phyloP scores from a whole-genome alignment of 108 stramenopile species.

The Cyclotella sp. region DNA sequence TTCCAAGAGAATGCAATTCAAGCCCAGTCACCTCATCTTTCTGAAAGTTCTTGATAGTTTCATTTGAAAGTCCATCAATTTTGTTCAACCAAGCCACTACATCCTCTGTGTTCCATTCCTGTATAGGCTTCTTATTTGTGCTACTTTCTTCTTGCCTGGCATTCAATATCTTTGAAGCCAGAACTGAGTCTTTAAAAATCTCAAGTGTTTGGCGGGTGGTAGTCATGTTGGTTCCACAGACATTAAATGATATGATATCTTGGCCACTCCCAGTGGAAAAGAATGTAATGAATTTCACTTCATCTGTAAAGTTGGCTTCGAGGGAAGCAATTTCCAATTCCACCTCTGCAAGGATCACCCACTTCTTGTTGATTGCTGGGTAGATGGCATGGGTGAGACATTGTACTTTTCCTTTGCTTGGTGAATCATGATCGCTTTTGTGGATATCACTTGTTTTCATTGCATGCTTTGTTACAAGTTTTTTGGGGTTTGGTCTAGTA shows the following conservation, averaged over 20 bases:
- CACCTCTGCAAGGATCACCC: not conserved
- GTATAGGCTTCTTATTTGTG: not conserved
- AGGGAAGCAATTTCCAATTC: slow-evolving; percentile 11
- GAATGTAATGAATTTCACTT: slow-evolving; percentile 13
- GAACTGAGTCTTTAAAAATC: slow-evolving; percentile 6
- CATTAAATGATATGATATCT: slow-evolving; percentile 19
- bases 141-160: not conserved
- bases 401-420: not conserved
- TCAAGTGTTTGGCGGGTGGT: slow-evolving; percentile 6
- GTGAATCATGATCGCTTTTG: not conserved
- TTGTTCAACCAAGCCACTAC: no score
- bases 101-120: no score
- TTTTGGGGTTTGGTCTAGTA: not conserved
- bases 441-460: no score
- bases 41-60: no score
- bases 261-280: slow-evolving; percentile 8
- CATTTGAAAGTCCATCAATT: no score
- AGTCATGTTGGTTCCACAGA: slow-evolving; percentile 17
- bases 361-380: slow-evolving; percentile 20
- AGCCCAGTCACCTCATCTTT: no score
- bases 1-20: no score
- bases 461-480: not conserved
- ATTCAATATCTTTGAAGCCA: slow-evolving; percentile 11
- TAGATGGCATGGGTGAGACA: slow-evolving; percentile 10
- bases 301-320: slow-evolving; percentile 29